phyloP scores from a whole-genome alignment of 116 monocot species.

The Trichopus zeylanicus region DNA sequence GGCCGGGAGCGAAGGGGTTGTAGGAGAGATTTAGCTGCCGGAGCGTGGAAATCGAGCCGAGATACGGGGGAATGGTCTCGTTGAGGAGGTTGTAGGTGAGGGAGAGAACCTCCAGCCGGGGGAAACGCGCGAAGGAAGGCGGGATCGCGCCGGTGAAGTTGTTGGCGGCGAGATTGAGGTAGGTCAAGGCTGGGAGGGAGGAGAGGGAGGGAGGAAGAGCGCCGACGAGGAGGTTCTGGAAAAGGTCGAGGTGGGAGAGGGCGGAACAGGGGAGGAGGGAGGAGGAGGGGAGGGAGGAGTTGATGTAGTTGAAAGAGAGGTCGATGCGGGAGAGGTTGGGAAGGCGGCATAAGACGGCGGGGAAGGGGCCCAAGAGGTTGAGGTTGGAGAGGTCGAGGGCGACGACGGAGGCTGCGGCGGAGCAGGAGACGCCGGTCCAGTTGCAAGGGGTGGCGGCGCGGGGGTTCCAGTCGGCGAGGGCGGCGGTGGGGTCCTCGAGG shows the following conservation, averaged over 20 bases:
- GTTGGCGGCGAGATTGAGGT: constrained; percentile 41
- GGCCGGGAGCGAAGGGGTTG: constrained; percentile 40
- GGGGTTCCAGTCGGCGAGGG: constrained; percentile 38
- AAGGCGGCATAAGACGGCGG: constrained; percentile 44
- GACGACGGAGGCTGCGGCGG: constrained; percentile 17
- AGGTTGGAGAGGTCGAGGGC: constrained; percentile 24
- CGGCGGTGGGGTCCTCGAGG: constrained; percentile 12
- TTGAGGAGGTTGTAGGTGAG: constrained; percentile 45
- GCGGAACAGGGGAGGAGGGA: constrained; percentile 26
- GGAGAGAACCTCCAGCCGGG: constrained; percentile 29
- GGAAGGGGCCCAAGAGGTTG: constrained; percentile 38
- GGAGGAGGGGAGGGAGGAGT: constrained; percentile 31
- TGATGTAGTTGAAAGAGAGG: constrained; percentile 48
- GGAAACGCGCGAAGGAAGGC: constrained; percentile 25
- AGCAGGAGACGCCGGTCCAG: constrained; percentile 42
- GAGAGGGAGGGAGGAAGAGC: constrained; percentile 34
- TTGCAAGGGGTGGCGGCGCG: constrained; percentile 37
- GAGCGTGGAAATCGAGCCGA: constrained; percentile 44
- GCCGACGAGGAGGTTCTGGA: constrained; percentile 44
- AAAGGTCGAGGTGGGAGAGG: constrained; percentile 54
- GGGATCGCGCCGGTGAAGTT: constrained; percentile 48
- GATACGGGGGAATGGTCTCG: constrained; percentile 35
- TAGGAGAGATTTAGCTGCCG: constrained; percentile 54
- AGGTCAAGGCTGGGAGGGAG: constrained; percentile 32
- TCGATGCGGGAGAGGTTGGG: constrained; percentile 31